Conservation (phyloP, 495 filamentous ascomycete species). For the Poronia punctata region DNA sequence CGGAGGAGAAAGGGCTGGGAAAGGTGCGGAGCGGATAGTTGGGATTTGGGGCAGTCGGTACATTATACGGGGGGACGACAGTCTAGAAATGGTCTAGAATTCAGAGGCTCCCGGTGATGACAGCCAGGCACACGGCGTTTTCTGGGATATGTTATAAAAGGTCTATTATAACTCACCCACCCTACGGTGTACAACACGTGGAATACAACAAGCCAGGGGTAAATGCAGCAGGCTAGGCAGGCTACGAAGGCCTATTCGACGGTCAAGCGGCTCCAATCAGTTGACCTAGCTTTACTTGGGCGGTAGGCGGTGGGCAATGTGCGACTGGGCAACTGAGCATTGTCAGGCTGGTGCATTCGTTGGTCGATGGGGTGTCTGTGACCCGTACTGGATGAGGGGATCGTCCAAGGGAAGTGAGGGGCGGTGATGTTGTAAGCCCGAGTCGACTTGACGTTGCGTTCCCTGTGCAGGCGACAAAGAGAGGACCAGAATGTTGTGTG, state of each 20-base stretch:
- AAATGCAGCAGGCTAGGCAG: conserved; percentile 10
- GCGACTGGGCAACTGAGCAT: not conserved
- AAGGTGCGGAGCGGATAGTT: conserved; percentile 4
- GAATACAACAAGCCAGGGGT: conserved; percentile 9
- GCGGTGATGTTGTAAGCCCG: too few species aligned
- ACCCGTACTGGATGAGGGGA: too few species aligned
- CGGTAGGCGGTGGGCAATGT: not conserved
- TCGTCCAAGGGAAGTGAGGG: too few species aligned
- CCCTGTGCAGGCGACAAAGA: too few species aligned
- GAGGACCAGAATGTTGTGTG: too few species aligned
- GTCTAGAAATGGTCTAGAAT: conserved; percentile 9
- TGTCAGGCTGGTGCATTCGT: too few species aligned
- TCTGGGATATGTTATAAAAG: too few species aligned
- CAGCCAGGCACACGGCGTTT: too few species aligned
- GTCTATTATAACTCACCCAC: conserved; percentile 4
- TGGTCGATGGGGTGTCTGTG: too few species aligned
- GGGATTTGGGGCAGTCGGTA: conserved; percentile 7
- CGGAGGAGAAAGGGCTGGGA: conserved; percentile 5
- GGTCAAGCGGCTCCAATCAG: conserved; percentile 3
- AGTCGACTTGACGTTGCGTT: too few species aligned
- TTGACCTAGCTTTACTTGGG: not conserved
- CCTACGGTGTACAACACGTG: conserved; percentile 13
- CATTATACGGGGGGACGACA: conserved; percentile 8
- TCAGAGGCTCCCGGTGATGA: conserved; percentile 3
- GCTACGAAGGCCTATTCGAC: conserved; percentile 5